Evolutionary conservation across 1,284 basidiomycete genomes (phyloP), one percentile per base, ranked within the genome.

Genomic region (Cryptococcus deneoformans): DNA sequence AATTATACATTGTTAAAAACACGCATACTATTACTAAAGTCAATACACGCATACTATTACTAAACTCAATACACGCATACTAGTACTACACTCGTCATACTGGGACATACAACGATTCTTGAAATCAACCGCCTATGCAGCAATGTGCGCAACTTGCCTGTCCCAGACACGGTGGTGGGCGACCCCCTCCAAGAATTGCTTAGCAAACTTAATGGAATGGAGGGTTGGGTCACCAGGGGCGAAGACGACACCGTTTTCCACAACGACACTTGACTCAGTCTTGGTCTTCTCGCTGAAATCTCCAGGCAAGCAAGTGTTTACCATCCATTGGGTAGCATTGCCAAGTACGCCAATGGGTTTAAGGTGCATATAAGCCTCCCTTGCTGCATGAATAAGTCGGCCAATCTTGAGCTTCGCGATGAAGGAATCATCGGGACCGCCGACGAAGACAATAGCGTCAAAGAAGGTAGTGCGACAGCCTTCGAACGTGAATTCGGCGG

Each of bases 311-410:
- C 64, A 69, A 38, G 68, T 52, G 50, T 70, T 64, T n/a, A 59
- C 61, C 47, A 75, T 43, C 72, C 70, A 79, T 14, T 56, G 56
- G 48, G 77, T 70, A 11, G 73, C 71, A 50, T 75, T 73, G 42
- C 87, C 89, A 42, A 86, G 80, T 5, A 85, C 87, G n/a, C 84
- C 86, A 52, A 90, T 88, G 10, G 85, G 69, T 76, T 90, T 90
- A 73, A 85, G 84, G 72, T 90, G 89, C 29, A 87, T 87, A 74
- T 88, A 90, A 1, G 88, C 84, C 75, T 91, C 89, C 44, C 86
- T 81, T 2, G 87, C 81, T 81, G 86, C 89, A 68, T 90, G 73
- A 54, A 71, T 65, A 10, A 74, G 46, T 59, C 76, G 69, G 20
- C 76, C 76, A 11, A 57, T 57, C 64, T 71, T 76, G 34, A 90